Percentiles rank a stretch among this genome's conserved stretches.
Evolutionary conservation across 305 asterid species (phyloP).

Genomic region (Caryopteris hybrid): DNA sequence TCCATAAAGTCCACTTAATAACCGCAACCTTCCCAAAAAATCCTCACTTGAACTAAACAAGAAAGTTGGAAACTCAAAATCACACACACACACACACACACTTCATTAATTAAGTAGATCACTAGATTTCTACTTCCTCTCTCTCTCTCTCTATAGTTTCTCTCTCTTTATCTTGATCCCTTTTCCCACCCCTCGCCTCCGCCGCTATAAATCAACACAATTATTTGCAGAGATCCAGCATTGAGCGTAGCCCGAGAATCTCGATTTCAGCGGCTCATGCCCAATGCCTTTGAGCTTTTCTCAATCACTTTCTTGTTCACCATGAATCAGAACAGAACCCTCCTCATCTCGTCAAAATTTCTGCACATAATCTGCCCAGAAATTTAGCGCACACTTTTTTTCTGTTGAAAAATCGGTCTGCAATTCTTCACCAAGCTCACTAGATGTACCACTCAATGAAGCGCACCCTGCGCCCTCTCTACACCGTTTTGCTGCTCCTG

Average conservation of each 20-base stretch:
- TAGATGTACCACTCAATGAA: conserved; percentile 44
- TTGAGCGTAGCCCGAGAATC: background rate
- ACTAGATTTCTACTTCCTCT: background rate
- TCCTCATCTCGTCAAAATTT: conserved; percentile 55
- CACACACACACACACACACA: background rate
- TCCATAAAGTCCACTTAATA: background rate
- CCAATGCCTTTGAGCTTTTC: conserved; percentile 18
- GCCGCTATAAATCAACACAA: conserved; percentile 1
- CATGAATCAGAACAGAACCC: conserved; percentile 52
- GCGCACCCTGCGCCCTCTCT: conserved; percentile 52
- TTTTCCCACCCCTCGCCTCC: conserved; percentile 1
- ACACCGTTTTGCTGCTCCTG: conserved; percentile 46
- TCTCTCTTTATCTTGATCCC: background rate
- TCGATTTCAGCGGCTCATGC: background rate
- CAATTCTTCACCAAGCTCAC: background rate
- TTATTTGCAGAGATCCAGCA: conserved; percentile 10
- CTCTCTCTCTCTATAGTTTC: background rate
- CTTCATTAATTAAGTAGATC: background rate
- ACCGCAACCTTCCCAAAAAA: conserved; percentile 16
- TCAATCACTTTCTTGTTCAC: conserved; percentile 15
- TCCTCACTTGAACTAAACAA: background rate
- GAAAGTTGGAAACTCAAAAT: conserved; percentile 9
- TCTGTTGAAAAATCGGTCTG: conserved; percentile 7
- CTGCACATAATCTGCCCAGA: conserved; percentile 43
- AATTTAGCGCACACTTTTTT: conserved; percentile 24